Conservation (phyloP, 2,329 filamentous ascomycete species). For the Tolypocladium cylindrosporum region DNA sequence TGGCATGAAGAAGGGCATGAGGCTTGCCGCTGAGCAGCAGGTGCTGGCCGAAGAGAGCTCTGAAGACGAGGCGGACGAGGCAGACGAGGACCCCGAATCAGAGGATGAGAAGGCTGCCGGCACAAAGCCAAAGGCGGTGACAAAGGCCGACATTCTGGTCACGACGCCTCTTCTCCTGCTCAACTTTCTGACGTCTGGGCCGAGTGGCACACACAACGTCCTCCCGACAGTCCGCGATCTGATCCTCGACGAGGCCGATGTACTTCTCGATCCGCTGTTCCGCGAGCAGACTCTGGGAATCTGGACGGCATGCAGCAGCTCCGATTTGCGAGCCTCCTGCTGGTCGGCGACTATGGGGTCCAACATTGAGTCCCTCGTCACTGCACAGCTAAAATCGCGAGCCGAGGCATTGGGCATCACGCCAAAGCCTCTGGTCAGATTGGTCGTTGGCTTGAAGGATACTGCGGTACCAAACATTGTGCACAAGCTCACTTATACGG, state of each 20-base stretch:
- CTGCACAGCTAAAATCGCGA: constrained; percentile 53
- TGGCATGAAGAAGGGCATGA: constrained; percentile 79
- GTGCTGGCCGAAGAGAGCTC: constrained; percentile 27
- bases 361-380: constrained; percentile 72
- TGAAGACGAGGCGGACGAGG: constrained; percentile 20
- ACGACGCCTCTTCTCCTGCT: constrained; percentile 53
- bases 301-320: constrained; percentile 68
- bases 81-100: constrained; percentile 20
- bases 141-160: constrained; percentile 28
- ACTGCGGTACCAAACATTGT: constrained; percentile 86
- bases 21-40: constrained; percentile 41
- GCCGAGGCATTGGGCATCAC: constrained; percentile 25
- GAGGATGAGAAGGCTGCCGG: constrained; percentile 23
- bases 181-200: constrained; percentile 51
- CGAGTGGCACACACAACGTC: constrained; percentile 33
- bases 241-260: constrained; percentile 88
- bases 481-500: constrained; percentile 83
- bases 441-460: constrained; percentile 95
- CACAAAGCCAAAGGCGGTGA: constrained; percentile 16
- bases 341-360: constrained; percentile 98
- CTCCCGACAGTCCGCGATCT: constrained; percentile 63
- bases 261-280: constrained; percentile 85
- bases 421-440: constrained; percentile 55
- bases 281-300: constrained; percentile 77
- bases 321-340: constrained; percentile 63